Conservation (phyloP, 1,139 yeast species). For the Eremothecium gossypii region DNA sequence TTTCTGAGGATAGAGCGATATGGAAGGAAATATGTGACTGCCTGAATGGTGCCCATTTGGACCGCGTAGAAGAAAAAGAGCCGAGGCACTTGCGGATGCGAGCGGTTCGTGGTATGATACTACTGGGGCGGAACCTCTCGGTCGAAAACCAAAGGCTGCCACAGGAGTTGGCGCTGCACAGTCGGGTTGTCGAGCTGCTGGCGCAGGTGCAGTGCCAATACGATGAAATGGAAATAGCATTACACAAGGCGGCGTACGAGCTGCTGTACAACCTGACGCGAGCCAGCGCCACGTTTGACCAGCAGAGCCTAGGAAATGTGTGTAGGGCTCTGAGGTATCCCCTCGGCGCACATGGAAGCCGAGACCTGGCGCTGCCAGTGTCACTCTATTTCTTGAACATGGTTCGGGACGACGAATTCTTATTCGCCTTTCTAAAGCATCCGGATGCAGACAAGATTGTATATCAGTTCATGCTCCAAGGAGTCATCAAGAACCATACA, state of each 20-base stretch:
- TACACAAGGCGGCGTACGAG: constrained; percentile 15
- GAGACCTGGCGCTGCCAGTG: constrained; percentile 14
- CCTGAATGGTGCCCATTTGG: constrained; percentile 10
- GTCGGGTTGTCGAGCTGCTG: constrained; percentile 9
- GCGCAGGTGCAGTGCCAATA: constrained; percentile 12
- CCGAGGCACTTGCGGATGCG: constrained; percentile 8
- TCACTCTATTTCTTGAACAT: constrained; percentile 18
- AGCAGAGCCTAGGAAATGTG: constrained; percentile 10
- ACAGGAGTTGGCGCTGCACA: constrained; percentile 15
- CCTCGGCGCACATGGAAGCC: constrained; percentile 8
- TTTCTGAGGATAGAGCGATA: constrained; percentile 14
- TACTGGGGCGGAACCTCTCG: constrained; percentile 33
- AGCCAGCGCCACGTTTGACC: constrained; percentile 14
- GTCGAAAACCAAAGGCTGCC: constrained; percentile 25
- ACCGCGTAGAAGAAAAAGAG: constrained; percentile 8
- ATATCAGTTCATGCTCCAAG: constrained; percentile 14
- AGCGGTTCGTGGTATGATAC: constrained; percentile 29
- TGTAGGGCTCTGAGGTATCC: constrained; percentile 20
- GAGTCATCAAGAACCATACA: constrained; percentile 14
- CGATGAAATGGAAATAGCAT: constrained; percentile 17
- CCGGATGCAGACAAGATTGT: constrained; percentile 12
- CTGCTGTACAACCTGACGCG: constrained; percentile 23
- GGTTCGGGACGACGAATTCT: constrained; percentile 22
- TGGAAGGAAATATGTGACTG: constrained; percentile 15
- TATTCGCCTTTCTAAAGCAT: constrained; percentile 21